phyloP scores from a whole-genome alignment of 2,329 filamentous ascomycete species.

The Diaporthe vaccinii region DNA sequence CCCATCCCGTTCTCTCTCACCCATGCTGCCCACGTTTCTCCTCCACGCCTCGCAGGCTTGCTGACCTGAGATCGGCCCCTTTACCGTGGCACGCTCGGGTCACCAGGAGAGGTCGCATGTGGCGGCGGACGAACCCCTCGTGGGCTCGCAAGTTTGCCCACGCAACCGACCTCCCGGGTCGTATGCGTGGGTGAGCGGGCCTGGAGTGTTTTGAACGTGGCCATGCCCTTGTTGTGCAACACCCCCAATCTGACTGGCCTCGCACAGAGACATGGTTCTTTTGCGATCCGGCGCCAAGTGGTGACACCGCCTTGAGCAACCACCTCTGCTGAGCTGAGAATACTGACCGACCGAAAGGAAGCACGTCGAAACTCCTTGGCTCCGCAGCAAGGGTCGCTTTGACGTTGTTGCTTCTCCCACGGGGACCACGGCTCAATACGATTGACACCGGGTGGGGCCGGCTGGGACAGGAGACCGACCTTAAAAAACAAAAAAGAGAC shows the following conservation, averaged over 20 bases:
- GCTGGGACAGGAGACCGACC: neutral
- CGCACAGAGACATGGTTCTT: conserved; percentile 33
- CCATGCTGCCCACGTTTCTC: conserved; percentile 39
- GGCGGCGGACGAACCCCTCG: conserved; percentile 27
- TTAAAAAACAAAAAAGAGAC: neutral
- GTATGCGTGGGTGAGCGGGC: neutral
- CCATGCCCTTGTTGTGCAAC: conserved; percentile 20
- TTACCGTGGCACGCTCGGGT: conserved; percentile 34
- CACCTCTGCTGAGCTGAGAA: conserved; percentile 21
- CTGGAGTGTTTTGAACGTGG: conserved; percentile 15
- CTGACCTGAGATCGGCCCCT: conserved; percentile 36
- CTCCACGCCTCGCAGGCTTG: conserved; percentile 31
- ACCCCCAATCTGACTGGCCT: conserved; percentile 28
- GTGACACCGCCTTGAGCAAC: conserved; percentile 12
- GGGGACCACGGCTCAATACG: neutral
- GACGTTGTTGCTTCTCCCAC: conserved; percentile 23
- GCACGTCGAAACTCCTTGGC: neutral
- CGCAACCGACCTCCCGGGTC: conserved; percentile 32
- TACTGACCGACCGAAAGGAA: conserved; percentile 6
- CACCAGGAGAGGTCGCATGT: conserved; percentile 32
- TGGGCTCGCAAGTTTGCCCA: conserved; percentile 27
- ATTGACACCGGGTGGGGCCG: conserved; percentile 27
- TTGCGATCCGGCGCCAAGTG: conserved; percentile 25
- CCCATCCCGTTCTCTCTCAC: conserved; percentile 16
- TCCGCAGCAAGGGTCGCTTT: conserved; percentile 1